Base-by-base conservation (phyloP, 768 basidiomycete genomes). In the Coprinopsis cinerea region DNA sequence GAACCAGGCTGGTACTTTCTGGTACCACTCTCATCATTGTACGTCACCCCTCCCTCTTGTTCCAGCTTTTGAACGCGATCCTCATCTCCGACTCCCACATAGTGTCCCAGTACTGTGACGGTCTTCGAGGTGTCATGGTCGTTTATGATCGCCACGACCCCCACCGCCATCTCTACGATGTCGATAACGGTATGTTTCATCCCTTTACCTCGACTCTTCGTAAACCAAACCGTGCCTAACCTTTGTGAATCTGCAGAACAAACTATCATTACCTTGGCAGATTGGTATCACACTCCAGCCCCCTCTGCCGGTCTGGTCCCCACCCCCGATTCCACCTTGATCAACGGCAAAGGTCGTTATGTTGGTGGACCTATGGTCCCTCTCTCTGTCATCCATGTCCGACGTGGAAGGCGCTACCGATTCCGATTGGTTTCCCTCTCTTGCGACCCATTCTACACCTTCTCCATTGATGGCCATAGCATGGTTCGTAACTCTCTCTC, bases 31-130 rank as follows among this genome's bases (percentile, higher is more conserved):
- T 10, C 53, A 57, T 23, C 51, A 53, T 48, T 26, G 56, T 69
- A 40, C 15, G 61, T 24, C 2, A 20, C n/a, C n/a, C 5, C 17
- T 39, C 32, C n/a, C 23, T 61, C 61, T 6, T 63, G 61, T 14
- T n/a, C n/a, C n/a, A n/a, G n/a, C n/a, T n/a, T n/a, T n/a, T 54
- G 17, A 26, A 44, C 43, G 14, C 18, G 10, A 17, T 4, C 15
- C 20, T 22, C 25, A 4, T 17, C 3, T 2, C 15, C n/a, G n/a
- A 9, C n/a, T 9, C 10, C 14, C 11, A 23, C 51, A 26, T n/a
- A 59, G 58, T 43, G 13, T 64, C 66, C 1, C 75, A 76, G 53
- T 75, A 75, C 47, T 76, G 75, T 32, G 75, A 76, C 47, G 74
- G 74, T 1, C 59, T 77, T 42, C 59, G 75, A 35, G 75, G 74